These are phyloP conservation scores for Apiospora sp. DNA, from an alignment of 2,329 filamentous ascomycete genomes.

Conservation along the genomic window DNA sequence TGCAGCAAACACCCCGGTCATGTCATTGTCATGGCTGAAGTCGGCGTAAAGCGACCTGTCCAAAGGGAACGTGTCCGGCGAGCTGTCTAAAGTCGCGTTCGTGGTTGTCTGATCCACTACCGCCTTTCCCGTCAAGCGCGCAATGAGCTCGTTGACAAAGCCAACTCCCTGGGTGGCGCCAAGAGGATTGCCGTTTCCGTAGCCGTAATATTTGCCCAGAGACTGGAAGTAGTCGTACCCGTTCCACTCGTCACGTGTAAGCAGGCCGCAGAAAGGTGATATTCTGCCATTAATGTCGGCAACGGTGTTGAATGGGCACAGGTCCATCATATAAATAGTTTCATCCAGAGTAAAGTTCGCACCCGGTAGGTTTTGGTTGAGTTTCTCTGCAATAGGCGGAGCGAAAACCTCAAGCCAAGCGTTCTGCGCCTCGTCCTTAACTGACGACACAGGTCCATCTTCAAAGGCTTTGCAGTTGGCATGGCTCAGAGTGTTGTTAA, in stretches of 20 bases:
- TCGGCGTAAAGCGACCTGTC: conserved; percentile 78
- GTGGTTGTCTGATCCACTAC: conserved; percentile 78
- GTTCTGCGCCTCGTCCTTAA: conserved; percentile 59
- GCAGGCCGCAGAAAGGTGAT: conserved; percentile 80
- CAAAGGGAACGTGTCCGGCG: conserved; percentile 76
- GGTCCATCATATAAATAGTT: conserved; percentile 80
- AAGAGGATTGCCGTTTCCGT: conserved; percentile 77
- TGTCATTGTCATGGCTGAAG: conserved; percentile 91
- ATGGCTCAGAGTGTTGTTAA: conserved; percentile 86
- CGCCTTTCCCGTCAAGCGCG: conserved; percentile 70
- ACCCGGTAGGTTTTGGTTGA: conserved; percentile 74
- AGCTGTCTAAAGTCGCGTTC: conserved; percentile 78
- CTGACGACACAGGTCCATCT: conserved; percentile 56
- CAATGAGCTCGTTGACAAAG: conserved; percentile 46
- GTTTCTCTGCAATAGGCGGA: conserved; percentile 69
- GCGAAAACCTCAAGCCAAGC: conserved; percentile 71
- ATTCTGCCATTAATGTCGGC: conserved; percentile 62
- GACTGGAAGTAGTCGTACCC: conserved; percentile 83
- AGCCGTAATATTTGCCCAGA: conserved; percentile 86
- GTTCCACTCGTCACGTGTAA: conserved; percentile 76
- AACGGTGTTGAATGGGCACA: conserved; percentile 88
- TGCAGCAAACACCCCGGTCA: conserved; percentile 78
- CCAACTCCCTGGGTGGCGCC: conserved; percentile 88
- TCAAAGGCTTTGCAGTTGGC: conserved; percentile 77
- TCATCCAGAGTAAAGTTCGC: conserved; percentile 70